Evolutionary conservation across 768 basidiomycete species (phyloP).

Genomic region (Mrakia frigida): DNA sequence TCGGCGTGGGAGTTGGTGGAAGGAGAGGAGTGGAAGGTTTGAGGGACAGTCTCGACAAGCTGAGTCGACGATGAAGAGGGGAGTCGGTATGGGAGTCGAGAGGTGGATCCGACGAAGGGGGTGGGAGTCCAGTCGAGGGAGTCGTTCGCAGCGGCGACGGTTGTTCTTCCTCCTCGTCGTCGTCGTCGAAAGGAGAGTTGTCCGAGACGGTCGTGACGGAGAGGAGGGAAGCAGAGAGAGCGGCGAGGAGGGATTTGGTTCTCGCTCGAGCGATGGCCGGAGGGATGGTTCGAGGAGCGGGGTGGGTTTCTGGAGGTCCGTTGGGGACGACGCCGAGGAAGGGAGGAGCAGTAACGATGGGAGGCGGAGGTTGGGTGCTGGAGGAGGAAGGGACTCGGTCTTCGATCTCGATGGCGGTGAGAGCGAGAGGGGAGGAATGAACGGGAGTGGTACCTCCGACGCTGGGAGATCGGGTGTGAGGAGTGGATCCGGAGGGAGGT

Average conservation of each 20-base stretch:
- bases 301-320: background rate
- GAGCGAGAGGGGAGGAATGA: background rate
- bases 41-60: background rate
- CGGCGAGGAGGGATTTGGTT: background rate
- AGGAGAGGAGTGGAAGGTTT: background rate
- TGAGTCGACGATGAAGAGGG: background rate
- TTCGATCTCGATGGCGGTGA: background rate
- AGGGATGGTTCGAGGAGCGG: background rate
- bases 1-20: background rate
- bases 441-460: background rate
- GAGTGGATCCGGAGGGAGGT: background rate
- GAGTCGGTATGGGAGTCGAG: slow-evolving; percentile 6
- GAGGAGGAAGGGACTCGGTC: background rate
- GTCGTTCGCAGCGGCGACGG: background rate
- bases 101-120: background rate
- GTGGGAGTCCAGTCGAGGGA: background rate
- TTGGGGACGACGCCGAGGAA: background rate
- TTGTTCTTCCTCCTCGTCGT: background rate
- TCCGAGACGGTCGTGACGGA: slow-evolving; percentile 2
- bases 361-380: background rate
- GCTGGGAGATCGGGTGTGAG: background rate
- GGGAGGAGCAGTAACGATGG: background rate
- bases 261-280: slow-evolving; percentile 7
- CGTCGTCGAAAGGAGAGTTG: background rate
- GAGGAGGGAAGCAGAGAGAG: slow-evolving; percentile 3